These are phyloP conservation scores for Jamesozyma hellenica DNA, from an alignment of 805 yeast genomes.

Conservation along the genomic window DNA sequence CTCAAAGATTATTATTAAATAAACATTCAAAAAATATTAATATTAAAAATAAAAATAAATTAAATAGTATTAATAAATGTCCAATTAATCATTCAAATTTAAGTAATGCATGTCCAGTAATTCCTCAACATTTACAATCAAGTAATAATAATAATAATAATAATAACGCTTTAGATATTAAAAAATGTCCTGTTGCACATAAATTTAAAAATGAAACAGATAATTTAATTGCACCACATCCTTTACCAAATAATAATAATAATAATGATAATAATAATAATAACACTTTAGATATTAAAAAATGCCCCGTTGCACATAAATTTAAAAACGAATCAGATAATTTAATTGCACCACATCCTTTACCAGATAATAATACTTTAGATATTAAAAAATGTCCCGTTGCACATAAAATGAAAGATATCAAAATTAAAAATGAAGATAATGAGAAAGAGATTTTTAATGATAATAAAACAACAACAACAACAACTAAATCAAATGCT, in stretches of 20 bases:
- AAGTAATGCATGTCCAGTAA: background rate
- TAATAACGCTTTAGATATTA: no score
- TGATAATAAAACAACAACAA: background rate
- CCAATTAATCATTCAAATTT: slow-evolving; percentile 15
- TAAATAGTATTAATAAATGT: slow-evolving; percentile 11
- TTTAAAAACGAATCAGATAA: background rate
- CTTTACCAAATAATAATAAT: slow-evolving; percentile 2
- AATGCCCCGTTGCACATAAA: slow-evolving; percentile 15
- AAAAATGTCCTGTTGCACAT: slow-evolving; percentile 15
- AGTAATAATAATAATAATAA: background rate
- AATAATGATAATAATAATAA: no score
- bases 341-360: slow-evolving; percentile 4
- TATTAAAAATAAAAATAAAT: background rate
- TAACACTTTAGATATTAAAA: slow-evolving; percentile 3
- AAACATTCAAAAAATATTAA: slow-evolving; percentile 5
- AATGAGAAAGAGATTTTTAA: background rate
- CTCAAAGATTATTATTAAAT: slow-evolving; percentile 13
- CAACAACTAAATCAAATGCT: background rate
- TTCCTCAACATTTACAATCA: slow-evolving; percentile 6
- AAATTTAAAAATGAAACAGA: background rate
- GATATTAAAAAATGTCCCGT: slow-evolving; percentile 12
- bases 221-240: slow-evolving; percentile 2
- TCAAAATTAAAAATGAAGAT: background rate
- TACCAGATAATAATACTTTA: slow-evolving; percentile 1
- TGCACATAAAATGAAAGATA: slow-evolving; percentile 7